Evolutionary conservation across 164 flowering plant species (phyloP).

Genomic region (Tetrastigma voinierianum): DNA sequence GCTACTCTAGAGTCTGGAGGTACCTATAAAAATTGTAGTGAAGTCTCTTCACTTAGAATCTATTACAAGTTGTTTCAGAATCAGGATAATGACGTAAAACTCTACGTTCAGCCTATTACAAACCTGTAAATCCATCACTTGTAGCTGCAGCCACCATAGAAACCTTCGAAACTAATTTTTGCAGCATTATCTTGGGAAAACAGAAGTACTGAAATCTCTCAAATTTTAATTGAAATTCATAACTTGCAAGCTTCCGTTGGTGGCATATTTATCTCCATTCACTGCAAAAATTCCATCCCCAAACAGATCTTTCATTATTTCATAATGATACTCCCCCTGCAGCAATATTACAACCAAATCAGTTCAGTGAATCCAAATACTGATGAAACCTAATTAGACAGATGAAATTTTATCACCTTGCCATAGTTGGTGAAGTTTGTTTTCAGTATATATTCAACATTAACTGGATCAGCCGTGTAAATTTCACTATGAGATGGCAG

Average conservation of each 20-base stretch:
- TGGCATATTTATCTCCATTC: slow-evolving; percentile 51
- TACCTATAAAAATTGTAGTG: no score
- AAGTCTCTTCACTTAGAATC: no score
- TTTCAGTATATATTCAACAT: slow-evolving; percentile 44
- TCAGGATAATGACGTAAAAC: no score
- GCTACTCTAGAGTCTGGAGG: no score
- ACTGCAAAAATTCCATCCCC: slow-evolving; percentile 58
- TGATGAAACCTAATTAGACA: background rate
- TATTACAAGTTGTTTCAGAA: no score
- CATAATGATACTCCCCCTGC: slow-evolving; percentile 31
- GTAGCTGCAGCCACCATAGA: slow-evolving; percentile 14
- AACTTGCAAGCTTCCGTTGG: slow-evolving; percentile 43
- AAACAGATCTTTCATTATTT: slow-evolving; percentile 36
- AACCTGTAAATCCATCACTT: slow-evolving; percentile 33
- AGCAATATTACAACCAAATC: background rate
- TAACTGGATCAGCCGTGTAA: slow-evolving; percentile 37
- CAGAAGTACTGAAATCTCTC: slow-evolving; percentile 28
- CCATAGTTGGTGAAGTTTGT: slow-evolving; percentile 39
- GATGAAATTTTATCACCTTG: slow-evolving; percentile 19
- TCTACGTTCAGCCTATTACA: no score
- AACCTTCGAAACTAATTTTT: slow-evolving; percentile 23
- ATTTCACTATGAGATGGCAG: slow-evolving; percentile 29
- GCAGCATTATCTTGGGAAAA: slow-evolving; percentile 33
- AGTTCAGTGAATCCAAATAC: background rate
- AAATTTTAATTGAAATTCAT: slow-evolving; percentile 41